These are phyloP conservation scores for Colletotrichum gigasporum DNA, from an alignment of 2,329 filamentous ascomycete genomes.

Conservation along the genomic window DNA sequence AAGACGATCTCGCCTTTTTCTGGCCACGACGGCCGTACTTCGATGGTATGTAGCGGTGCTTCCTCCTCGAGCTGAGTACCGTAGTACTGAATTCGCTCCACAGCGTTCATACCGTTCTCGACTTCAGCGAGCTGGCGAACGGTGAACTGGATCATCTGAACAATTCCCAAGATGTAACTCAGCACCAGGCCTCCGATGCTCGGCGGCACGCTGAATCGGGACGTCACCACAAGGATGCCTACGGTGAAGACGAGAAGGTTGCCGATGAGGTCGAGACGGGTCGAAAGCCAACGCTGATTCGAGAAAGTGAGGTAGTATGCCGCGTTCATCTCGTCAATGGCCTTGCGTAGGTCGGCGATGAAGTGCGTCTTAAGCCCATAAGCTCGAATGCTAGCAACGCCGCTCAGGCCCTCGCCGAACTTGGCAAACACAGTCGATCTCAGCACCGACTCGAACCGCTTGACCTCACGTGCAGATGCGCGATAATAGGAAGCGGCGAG, in stretches of 20 bases:
- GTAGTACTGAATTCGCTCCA: conserved; percentile 92
- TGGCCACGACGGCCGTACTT: conserved; percentile 82
- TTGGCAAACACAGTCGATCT: conserved; percentile 89
- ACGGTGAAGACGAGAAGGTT: conserved; percentile 87
- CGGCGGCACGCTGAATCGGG: conserved; percentile 84
- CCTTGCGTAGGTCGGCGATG: conserved; percentile 70
- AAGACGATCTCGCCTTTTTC: conserved; percentile 85
- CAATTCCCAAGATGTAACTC: conserved; percentile 91
- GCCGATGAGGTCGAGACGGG: conserved; percentile 86
- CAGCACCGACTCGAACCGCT: conserved; percentile 90
- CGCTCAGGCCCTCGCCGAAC: conserved; percentile 88
- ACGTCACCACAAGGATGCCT: conserved; percentile 91
- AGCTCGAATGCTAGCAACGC: conserved; percentile 85
- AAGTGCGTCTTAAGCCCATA: conserved; percentile 87
- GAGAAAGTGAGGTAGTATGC: conserved; percentile 96
- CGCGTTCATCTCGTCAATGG: conserved; percentile 91
- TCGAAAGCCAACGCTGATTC: conserved; percentile 92
- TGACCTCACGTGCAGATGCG: conserved; percentile 90
- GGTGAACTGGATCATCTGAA: conserved; percentile 96
- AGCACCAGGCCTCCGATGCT: conserved; percentile 89
- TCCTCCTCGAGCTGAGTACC: conserved; percentile 88
- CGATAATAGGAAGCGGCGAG: conserved; percentile 89
- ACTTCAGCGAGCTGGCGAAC: conserved; percentile 94
- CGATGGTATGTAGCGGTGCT: conserved; percentile 80
- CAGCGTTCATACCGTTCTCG: conserved; percentile 98